Percentiles rank a stretch among this genome's conserved stretches.
phyloP scores from a whole-genome alignment of 2,329 filamentous ascomycete genomes.

The Biscogniauxia sp. region DNA sequence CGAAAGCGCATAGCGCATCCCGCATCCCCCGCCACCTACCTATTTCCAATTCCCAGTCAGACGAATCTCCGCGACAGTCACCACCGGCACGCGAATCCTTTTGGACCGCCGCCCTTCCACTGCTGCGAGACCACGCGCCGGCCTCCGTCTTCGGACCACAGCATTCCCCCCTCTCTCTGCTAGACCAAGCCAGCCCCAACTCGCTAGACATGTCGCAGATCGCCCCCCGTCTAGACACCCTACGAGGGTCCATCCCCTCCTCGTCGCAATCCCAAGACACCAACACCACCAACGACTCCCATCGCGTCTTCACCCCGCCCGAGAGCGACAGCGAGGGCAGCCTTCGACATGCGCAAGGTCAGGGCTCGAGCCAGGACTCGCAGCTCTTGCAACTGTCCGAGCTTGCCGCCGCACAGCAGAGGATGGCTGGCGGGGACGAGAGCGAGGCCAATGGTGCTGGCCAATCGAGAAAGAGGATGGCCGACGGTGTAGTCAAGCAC shows the following conservation, averaged over 20 bases:
- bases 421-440: conserved; percentile 41
- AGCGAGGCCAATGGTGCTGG: conserved; percentile 30
- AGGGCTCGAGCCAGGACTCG: conserved; percentile 50
- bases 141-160: conserved; percentile 3
- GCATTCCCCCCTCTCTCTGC: neutral
- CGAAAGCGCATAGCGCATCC: neutral
- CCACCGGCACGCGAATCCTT: neutral
- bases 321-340: conserved; percentile 42
- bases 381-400: conserved; percentile 59
- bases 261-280: conserved; percentile 30
- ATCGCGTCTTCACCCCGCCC: conserved; percentile 44
- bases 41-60: neutral
- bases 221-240: conserved; percentile 1
- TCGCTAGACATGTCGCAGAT: conserved; percentile 17
- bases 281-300: conserved; percentile 38
- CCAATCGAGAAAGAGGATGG: conserved; percentile 67
- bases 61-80: neutral
- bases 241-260: conserved; percentile 8
- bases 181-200: neutral
- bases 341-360: conserved; percentile 37
- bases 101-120: neutral
- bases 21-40: neutral
- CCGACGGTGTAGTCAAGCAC: conserved; percentile 70
- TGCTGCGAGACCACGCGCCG: conserved; percentile 14
- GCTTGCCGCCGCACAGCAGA: conserved; percentile 53